A percentile compares a stretch with the other conserved stretches of the same genome.
phyloP scores from a whole-genome alignment of 1,284 basidiomycete species.

The Ganoderma resinaceum region DNA sequence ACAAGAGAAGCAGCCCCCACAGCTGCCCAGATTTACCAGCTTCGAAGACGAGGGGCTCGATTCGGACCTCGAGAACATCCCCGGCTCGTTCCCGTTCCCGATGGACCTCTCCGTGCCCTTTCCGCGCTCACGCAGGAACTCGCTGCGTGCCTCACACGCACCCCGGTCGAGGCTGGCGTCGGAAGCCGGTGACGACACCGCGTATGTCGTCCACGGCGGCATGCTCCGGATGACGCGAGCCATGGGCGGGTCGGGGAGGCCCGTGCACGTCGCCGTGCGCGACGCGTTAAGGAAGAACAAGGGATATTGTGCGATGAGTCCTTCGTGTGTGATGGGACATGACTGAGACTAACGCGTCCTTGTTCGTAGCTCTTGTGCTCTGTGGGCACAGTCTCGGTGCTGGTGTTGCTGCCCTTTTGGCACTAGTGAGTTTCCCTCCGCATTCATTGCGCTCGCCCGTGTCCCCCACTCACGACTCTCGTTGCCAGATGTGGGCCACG shows the following conservation, averaged over 20 bases:
- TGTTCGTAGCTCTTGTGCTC: conserved; percentile 65
- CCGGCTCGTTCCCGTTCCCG: conserved; percentile 41
- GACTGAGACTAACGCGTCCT: background rate
- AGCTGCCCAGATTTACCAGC: background rate
- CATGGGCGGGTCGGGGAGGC: conserved; percentile 80
- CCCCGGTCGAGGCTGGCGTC: conserved; percentile 14
- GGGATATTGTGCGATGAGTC: conserved; percentile 61
- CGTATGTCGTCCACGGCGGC: conserved; percentile 76
- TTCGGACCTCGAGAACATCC: conserved; percentile 39
- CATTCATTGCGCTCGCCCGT: background rate
- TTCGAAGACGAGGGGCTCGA: conserved; percentile 30
- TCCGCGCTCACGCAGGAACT: conserved; percentile 20
- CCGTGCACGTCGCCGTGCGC: conserved; percentile 78
- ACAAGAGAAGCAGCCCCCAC: conserved; percentile 34
- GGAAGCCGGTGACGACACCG: conserved; percentile 34
- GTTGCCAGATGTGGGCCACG: conserved; percentile 81
- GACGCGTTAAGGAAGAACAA: conserved; percentile 73
- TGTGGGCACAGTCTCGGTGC: conserved; percentile 92
- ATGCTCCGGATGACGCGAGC: conserved; percentile 81
- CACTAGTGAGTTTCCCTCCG: conserved; percentile 58
- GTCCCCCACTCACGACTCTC: background rate
- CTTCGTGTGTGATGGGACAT: background rate
- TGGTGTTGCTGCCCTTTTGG: conserved; percentile 81
- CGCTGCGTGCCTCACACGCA: conserved; percentile 10
- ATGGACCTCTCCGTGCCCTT: conserved; percentile 39